Percentiles rank a stretch among this genome's conserved stretches.
phyloP scores from a whole-genome alignment of 805 yeast species.

The Dipodascopsis tothii region DNA sequence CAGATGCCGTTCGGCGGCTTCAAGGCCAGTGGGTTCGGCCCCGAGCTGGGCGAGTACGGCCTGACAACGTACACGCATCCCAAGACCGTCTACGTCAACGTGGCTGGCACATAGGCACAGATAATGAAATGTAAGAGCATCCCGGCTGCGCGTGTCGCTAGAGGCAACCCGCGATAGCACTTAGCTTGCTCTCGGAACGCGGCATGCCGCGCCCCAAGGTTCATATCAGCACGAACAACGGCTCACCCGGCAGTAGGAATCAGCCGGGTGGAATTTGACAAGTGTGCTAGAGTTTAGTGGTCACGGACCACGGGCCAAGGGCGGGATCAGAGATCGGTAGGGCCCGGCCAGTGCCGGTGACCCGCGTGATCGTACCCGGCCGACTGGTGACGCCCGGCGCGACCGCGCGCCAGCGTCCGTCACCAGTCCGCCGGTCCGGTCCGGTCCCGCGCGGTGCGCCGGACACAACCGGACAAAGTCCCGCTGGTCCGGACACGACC shows the following conservation, averaged over 20 bases:
- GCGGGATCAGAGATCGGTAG: too few species aligned
- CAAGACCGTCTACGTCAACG: slow-evolving; percentile 58
- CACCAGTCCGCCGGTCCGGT: too few species aligned
- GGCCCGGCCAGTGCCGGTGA: too few species aligned
- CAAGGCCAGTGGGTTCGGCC: slow-evolving; percentile 85
- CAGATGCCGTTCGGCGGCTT: slow-evolving; percentile 90
- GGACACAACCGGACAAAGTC: too few species aligned
- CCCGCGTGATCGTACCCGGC: too few species aligned
- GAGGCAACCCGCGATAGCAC: not conserved
- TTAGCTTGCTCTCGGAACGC: not conserved
- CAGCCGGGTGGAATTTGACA: not conserved
- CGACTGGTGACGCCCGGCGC: too few species aligned
- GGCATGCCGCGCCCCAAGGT: too few species aligned
- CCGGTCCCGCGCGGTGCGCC: too few species aligned
- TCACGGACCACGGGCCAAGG: too few species aligned
- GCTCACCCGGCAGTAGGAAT: not conserved
- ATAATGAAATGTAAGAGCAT: not conserved
- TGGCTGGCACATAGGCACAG: slow-evolving; percentile 1
- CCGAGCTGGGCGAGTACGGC: slow-evolving; percentile 88
- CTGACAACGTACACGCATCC: slow-evolving; percentile 75
- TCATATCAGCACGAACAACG: not conserved
- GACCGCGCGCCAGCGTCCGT: too few species aligned
- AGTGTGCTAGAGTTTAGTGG: not conserved
- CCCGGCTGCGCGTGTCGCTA: not conserved
- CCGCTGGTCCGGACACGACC: too few species aligned